A percentile compares a stretch with the other conserved stretches of the same genome.
Evolutionary conservation across 176 grass and related monocot species (phyloP).

Genomic region (Aegilops umbellulata): DNA sequence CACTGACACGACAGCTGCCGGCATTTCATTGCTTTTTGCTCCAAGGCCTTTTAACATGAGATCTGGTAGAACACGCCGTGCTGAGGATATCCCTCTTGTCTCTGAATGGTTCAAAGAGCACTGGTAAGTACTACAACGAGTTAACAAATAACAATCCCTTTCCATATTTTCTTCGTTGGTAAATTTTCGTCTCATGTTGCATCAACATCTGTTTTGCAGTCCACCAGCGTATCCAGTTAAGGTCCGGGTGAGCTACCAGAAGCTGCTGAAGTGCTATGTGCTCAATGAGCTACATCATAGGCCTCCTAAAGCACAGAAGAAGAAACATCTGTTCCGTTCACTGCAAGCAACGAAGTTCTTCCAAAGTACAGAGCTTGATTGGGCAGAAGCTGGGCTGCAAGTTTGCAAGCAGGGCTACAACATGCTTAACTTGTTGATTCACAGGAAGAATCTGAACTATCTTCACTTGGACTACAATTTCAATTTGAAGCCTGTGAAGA

Average conservation of each 20-base stretch:
- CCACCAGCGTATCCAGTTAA: slow-evolving; percentile 96
- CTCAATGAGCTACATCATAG: slow-evolving; percentile 94
- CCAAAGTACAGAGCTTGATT: slow-evolving; percentile 97
- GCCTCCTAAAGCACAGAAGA: slow-evolving; percentile 93
- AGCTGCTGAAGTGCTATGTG: slow-evolving; percentile 92
- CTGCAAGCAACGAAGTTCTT: slow-evolving; percentile 96
- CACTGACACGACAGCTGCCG: slow-evolving; percentile 90
- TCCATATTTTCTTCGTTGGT: not conserved
- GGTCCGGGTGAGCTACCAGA: slow-evolving; percentile 98
- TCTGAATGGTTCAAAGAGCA: slow-evolving; percentile 97
- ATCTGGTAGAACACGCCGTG: slow-evolving; percentile 84
- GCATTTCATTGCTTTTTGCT: slow-evolving; percentile 88
- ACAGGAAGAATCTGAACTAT: slow-evolving; percentile 97
- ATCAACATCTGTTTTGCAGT: slow-evolving; percentile 46
- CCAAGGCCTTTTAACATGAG: slow-evolving; percentile 93
- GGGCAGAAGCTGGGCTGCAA: slow-evolving; percentile 96
- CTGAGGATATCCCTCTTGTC: slow-evolving; percentile 98
- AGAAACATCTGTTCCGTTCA: slow-evolving; percentile 94
- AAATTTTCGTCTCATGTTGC: not conserved
- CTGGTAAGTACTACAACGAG: slow-evolving; percentile 52
- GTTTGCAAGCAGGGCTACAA: slow-evolving; percentile 99
- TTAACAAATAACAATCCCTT: not conserved
- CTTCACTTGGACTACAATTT: slow-evolving; percentile 99
- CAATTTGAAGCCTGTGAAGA: slow-evolving; percentile 98
- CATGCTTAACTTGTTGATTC: slow-evolving; percentile 98